Evolutionary conservation across 2,329 filamentous ascomycete genomes (phyloP), one percentile per base, ranked within the genome.

Genomic region (Exophiala lecanii-corni): DNA sequence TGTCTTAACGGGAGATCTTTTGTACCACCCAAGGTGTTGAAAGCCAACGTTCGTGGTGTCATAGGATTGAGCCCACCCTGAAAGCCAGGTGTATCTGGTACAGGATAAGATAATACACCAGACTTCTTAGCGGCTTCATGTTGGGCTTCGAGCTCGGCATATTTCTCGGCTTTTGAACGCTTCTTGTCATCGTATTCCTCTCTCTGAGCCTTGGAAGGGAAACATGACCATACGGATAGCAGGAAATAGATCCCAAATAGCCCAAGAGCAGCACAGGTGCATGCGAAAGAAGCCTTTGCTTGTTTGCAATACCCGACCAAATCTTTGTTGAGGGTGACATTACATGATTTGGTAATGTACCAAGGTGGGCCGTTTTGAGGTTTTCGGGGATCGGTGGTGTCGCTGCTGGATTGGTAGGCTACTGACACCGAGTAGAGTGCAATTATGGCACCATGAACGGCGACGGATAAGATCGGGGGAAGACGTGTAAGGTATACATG

Each of bases 321-420:
- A 34, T 63, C 66, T 35, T 64, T 62, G 31, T 68, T 59, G 4
- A 61, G 60, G 0, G 74, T 70, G 17, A 79, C 71, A 39, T 62
- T 69, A 63, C 79, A 82, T 52, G 64, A 74, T 60, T 81, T 80
- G 39, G 75, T 75, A 52, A 82, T 74, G 57, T 81, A 81, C 79
- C 79, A 82, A 5, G 79, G 76, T 13, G 76, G 61, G 21, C 78
- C 77, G 5, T 67, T 64, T 49, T 78, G 74, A 2, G 64, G 67
- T 48, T 75, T 73, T 2, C 63, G 54, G 1, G 73, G 71, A 55
- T 82, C 79, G 47, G 72, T 76, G 54, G 68, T 77, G 58, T 82
- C 79, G 39, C 73, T 69, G 32, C 71, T 70, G 9, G 72, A 74
- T 58, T 82, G 79, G 42, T 70, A 73, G 47, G 71, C 64, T 23